Evolutionary conservation across 2,329 filamentous ascomycete genomes (phyloP).

Genomic region (Tolypocladium cylindrosporum): DNA sequence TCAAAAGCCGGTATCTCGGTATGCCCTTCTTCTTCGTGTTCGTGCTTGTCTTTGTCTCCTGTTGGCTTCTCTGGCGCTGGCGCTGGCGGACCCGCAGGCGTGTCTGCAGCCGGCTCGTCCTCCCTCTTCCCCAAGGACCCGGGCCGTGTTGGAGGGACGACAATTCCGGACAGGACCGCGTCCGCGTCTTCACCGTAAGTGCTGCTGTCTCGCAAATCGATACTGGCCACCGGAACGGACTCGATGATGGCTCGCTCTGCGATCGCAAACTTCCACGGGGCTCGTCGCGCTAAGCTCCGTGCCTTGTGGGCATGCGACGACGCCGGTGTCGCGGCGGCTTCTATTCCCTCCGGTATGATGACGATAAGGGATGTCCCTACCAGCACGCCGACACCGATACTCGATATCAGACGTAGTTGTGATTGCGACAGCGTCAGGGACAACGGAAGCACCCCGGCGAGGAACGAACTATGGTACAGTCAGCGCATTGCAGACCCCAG

Average conservation of each 20-base stretch:
- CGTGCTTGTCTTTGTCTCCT: slow-evolving; percentile 21
- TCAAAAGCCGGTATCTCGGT: slow-evolving; percentile 55
- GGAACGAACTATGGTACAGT: slow-evolving; percentile 62
- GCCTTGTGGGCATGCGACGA: slow-evolving; percentile 27
- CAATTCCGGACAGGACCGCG: neutral
- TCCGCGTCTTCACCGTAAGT: neutral
- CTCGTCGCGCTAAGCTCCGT: slow-evolving; percentile 20
- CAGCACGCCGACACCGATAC: slow-evolving; percentile 84
- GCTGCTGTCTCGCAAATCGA: neutral
- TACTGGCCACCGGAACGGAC: slow-evolving; percentile 10
- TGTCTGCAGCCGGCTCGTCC: neutral
- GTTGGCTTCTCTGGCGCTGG: slow-evolving; percentile 3
- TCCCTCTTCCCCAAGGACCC: neutral
- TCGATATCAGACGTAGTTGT: slow-evolving; percentile 81
- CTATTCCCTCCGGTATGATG: slow-evolving; percentile 93
- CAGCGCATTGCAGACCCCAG: neutral
- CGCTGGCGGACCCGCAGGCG: neutral
- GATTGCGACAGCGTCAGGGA: slow-evolving; percentile 80
- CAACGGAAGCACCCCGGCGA: slow-evolving; percentile 82
- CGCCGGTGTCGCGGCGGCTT: slow-evolving; percentile 64
- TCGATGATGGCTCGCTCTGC: slow-evolving; percentile 14
- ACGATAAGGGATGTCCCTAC: slow-evolving; percentile 94
- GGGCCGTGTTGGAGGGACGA: neutral
- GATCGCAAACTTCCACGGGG: slow-evolving; percentile 17
- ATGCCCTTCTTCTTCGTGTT: slow-evolving; percentile 12